phyloP scores from a whole-genome alignment of 2,329 filamentous ascomycete genomes.

The Graphium sp. region DNA sequence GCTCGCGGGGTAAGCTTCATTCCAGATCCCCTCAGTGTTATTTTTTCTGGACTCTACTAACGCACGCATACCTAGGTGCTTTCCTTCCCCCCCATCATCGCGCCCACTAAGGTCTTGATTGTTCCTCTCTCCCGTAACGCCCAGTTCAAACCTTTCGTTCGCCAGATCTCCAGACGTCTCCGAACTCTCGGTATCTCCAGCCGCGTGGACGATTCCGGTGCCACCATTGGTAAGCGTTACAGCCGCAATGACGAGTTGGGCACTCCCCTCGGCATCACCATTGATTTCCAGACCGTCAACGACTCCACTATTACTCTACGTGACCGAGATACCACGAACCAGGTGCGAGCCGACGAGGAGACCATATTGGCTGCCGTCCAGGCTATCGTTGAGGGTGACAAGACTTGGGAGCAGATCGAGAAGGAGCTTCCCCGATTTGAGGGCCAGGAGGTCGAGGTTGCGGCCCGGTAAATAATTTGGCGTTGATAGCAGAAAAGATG shows the following conservation, averaged over 20 bases:
- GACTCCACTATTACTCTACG: slow-evolving; percentile 68
- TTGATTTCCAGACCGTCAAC: slow-evolving; percentile 80
- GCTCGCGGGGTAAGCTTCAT: slow-evolving; percentile 59
- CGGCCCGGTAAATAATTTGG: slow-evolving; percentile 12
- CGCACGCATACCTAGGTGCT: slow-evolving; percentile 17
- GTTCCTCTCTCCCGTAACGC: slow-evolving; percentile 63
- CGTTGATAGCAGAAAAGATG: background rate
- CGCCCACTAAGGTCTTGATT: slow-evolving; percentile 74
- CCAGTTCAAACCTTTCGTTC: slow-evolving; percentile 54
- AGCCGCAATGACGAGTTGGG: slow-evolving; percentile 80
- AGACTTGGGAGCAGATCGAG: slow-evolving; percentile 53
- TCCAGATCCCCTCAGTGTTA: background rate
- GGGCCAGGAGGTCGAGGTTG: slow-evolving; percentile 46
- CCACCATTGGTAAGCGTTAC: slow-evolving; percentile 79
- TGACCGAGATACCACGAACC: slow-evolving; percentile 69
- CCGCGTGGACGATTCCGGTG: slow-evolving; percentile 66
- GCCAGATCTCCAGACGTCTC: slow-evolving; percentile 50
- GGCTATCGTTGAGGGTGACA: slow-evolving; percentile 20
- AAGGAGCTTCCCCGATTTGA: slow-evolving; percentile 72
- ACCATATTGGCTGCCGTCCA: slow-evolving; percentile 55
- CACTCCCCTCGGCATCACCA: slow-evolving; percentile 72
- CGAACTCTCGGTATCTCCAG: slow-evolving; percentile 56
- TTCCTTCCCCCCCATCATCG: slow-evolving; percentile 36
- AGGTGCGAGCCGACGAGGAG: slow-evolving; percentile 62
- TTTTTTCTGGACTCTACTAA: background rate